Evolutionary conservation across 768 basidiomycete genomes (phyloP), one percentile per base, ranked within the genome.

Genomic region (Omphalotus guepiniiformis): DNA sequence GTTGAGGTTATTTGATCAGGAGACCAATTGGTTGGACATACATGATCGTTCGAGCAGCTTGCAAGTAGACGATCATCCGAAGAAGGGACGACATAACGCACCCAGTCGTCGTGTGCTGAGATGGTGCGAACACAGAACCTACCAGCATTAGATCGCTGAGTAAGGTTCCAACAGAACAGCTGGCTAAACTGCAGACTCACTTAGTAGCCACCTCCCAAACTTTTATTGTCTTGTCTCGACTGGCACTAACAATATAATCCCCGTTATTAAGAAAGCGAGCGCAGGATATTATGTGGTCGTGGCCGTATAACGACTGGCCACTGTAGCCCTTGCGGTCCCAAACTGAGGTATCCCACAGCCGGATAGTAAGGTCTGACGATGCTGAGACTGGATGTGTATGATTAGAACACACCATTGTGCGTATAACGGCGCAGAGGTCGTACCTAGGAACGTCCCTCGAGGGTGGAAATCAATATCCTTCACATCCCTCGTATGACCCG

Each of bases 301-400:
- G 93, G 6, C 92, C 93, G 47, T 85, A 81, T 40, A 94, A 71
- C 2, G 92, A 93, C n/a, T n/a, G n/a, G n/a, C n/a, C n/a, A n/a
- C n/a, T n/a, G n/a, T n/a, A n/a, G n/a, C n/a, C 66, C 88, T 88
- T 49, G 75, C 75, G 62, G 91, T 93, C 70, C 89, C 91, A 76
- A 89, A 94, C 56, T 92, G 90, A 63, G 91, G 85, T 80, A 64
- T 93, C 89, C 93, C 93, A 95, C 50, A 95, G 75, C 68, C 93
- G 93, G 70, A 95, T 83, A 57, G 90, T 89, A 40, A 94, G 72
- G 67, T 95, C 93, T 43, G 85, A 85, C 2, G 93, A 94, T 11
- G 38, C 38, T 11, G 38, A 39, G 19, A 39, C 38, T 39, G 38
- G 38, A 39, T 9, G 19, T 9, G 38, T 19, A 9, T n/a, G n/a